Evolutionary conservation across 805 yeast species (phyloP), one percentile per base, ranked within the genome.

Genomic region (Zygoascus ofunaensis): DNA sequence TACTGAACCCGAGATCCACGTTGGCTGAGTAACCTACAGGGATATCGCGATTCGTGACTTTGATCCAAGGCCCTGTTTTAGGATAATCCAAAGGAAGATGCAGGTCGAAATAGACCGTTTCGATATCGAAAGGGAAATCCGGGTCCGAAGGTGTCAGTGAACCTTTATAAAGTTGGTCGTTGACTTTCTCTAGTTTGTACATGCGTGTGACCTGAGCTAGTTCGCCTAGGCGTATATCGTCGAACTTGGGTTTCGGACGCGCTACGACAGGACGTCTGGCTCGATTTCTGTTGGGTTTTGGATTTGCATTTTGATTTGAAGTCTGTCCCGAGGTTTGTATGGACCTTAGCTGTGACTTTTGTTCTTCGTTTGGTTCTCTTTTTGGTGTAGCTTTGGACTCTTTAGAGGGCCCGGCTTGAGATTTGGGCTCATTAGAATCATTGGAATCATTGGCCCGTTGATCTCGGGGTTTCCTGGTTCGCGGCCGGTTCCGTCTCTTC

Each of bases 11-110:
- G 4, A 60, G 52, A 55, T 82, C 90, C n/a, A 82, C 66, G 51
- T 82, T 82, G 12, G 72, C 65, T 12, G 84, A 74, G 56, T 63
- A 78, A 0, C 89, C 90, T 46, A 77, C 65, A 1, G 90, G 87
- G 12, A 82, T 79, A 26, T 80, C 85, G 28, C 73, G 72, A 61
- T 81, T 82, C 43, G 77, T 65, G 5, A 83, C 81, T 30, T 68
- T 62, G 3, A 82, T 67, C 14, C 70, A 61, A 1, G 87, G 84
- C 15, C 55, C 60, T 15, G 45, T 5, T n/a, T 55, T 55, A 0
- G 87, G 87, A 52, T 79, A 82, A 28, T 62, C 63, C 2, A 60
- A 55, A 0, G 90, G 86, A 3, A 82, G 65, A 33, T 68, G 60
- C 26, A 83, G 58, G 37, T 75, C 71, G 26, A 82, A 54, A 41